These are phyloP conservation scores for Vitis rupestris DNA, from an alignment of 164 flowering plant genomes.

Conservation along the genomic window DNA sequence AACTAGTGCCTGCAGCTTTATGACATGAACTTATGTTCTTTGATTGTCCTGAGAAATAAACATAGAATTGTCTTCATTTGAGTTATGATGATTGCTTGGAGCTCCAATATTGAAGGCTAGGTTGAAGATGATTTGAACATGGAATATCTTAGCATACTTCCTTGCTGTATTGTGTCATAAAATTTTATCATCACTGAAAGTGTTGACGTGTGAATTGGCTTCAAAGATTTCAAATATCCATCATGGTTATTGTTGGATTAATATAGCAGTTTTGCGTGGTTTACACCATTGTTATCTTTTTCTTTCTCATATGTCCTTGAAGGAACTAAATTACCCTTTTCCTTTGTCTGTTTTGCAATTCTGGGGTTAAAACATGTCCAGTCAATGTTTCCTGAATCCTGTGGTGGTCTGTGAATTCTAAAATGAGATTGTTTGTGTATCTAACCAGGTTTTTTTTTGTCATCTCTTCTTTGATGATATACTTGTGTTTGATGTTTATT, in stretches of 20 bases:
- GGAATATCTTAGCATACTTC: background rate
- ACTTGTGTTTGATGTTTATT: slow-evolving; percentile 17
- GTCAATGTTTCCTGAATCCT: background rate
- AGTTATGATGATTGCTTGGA: background rate
- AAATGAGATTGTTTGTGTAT: background rate
- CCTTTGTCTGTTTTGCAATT: background rate
- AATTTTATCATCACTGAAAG: background rate
- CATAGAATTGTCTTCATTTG: no score
- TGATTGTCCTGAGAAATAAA: no score
- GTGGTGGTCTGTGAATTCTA: background rate
- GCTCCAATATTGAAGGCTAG: background rate
- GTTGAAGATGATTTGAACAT: background rate
- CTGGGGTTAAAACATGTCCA: background rate
- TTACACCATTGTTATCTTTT: no score
- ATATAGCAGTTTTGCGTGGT: background rate
- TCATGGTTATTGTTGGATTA: background rate
- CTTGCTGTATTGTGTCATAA: background rate
- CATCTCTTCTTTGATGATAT: slow-evolving; percentile 1
- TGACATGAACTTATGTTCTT: no score
- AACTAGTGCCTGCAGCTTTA: no score
- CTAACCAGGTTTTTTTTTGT: background rate
- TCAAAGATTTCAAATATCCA: background rate
- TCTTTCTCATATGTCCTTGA: no score
- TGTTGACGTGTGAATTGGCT: background rate
- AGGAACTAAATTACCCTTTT: no score